A percentile compares a stretch with the other conserved stretches of the same genome.
Evolutionary conservation across 1,284 basidiomycete genomes (phyloP).

Genomic region (Sphaerobolus stellatus): DNA sequence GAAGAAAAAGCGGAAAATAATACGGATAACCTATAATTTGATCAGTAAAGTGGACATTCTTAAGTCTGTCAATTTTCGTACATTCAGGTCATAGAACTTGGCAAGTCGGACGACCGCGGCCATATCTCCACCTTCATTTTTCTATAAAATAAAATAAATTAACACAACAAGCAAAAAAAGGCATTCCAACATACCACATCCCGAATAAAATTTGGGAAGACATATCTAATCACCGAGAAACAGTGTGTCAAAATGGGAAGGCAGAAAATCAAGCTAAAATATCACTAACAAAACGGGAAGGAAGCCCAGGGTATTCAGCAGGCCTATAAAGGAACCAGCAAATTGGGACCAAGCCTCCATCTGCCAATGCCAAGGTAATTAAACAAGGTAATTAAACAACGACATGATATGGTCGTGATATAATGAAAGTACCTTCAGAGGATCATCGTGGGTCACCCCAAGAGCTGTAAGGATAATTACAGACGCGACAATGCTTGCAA

Average conservation of each 20-base stretch:
- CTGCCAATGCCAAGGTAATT: slow-evolving; percentile 33
- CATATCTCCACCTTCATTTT: slow-evolving; percentile 59
- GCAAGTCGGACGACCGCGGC: slow-evolving; percentile 64
- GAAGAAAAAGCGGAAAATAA: slow-evolving; percentile 70
- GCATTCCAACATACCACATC: slow-evolving; percentile 34
- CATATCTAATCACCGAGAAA: slow-evolving; percentile 15
- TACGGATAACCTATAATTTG: slow-evolving; percentile 54
- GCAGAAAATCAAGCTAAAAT: background rate
- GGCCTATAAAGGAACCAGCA: slow-evolving; percentile 55
- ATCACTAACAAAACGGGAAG: slow-evolving; percentile 59
- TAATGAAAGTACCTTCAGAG: slow-evolving; percentile 49
- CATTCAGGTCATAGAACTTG: slow-evolving; percentile 79
- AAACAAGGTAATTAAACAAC: background rate
- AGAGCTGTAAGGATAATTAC: slow-evolving; percentile 67
- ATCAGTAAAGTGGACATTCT: background rate
- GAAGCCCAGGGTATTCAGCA: slow-evolving; percentile 45
- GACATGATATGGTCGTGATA: background rate
- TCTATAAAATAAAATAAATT: slow-evolving; percentile 16
- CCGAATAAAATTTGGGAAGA: slow-evolving; percentile 63
- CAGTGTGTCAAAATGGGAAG: background rate
- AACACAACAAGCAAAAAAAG: background rate
- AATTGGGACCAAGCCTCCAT: slow-evolving; percentile 68
- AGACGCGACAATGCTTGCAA: slow-evolving; percentile 58
- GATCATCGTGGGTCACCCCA: slow-evolving; percentile 55
- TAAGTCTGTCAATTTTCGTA: slow-evolving; percentile 35